Percentiles rank a stretch among this genome's conserved stretches.
Conservation (phyloP, 305 asterid genomes). For the Fraxinus xanthoxyloides region DNA sequence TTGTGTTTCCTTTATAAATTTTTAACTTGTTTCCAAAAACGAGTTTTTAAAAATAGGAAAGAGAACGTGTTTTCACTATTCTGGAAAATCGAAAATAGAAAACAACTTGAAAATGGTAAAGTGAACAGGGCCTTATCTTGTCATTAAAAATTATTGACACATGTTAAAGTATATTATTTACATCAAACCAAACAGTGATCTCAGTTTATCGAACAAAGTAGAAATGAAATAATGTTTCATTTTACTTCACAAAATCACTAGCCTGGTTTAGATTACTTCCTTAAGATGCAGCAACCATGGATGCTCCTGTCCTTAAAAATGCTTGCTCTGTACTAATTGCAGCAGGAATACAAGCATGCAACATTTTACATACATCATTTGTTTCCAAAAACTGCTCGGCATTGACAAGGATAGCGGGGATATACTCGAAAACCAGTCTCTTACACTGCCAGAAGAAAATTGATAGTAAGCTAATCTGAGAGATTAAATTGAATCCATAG, state of each 20-base stretch:
- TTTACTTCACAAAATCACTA: not conserved
- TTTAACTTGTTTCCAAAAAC: too few relatives aligned
- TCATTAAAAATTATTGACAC: not conserved
- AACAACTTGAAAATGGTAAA: too few relatives aligned
- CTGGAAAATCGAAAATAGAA: too few relatives aligned
- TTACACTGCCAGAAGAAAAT: conserved; percentile 49
- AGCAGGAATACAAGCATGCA: conserved; percentile 61
- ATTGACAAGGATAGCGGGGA: conserved; percentile 53
- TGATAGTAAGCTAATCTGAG: not conserved
- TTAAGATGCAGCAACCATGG: conserved; percentile 54
- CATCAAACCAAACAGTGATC: not conserved
- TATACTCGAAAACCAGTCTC: conserved; percentile 62
- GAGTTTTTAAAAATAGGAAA: too few relatives aligned
- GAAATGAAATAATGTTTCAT: not conserved
- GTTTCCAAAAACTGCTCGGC: conserved; percentile 66
- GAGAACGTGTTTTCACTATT: too few relatives aligned
- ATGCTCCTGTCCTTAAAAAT: conserved; percentile 20
- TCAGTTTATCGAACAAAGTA: not conserved
- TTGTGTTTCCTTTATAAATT: too few relatives aligned
- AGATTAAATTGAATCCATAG: not conserved
- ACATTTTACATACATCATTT: conserved; percentile 44
- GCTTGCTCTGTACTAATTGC: conserved; percentile 21
- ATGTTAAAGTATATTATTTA: not conserved
- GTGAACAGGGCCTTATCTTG: too few relatives aligned
- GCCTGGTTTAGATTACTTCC: not conserved